Percentiles rank a stretch among this genome's conserved stretches.
phyloP scores from a whole-genome alignment of 768 basidiomycete species.

The Suillus fuscotomentosus region DNA sequence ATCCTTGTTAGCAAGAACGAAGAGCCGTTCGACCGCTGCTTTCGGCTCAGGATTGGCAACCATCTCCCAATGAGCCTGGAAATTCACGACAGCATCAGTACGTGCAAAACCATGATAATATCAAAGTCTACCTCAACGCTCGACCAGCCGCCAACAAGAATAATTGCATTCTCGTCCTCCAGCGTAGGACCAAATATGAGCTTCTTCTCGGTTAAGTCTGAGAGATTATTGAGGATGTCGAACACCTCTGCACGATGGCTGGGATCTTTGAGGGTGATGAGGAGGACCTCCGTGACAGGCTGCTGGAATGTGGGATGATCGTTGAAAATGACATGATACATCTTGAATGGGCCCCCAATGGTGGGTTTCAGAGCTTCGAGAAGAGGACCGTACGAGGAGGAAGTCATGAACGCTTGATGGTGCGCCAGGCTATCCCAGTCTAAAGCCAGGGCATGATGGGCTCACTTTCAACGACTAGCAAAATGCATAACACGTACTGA shows the following conservation, averaged over 20 bases:
- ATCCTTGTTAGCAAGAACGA: constrained; percentile 15
- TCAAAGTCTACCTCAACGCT: constrained; percentile 21
- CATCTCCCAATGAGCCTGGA: constrained; percentile 17
- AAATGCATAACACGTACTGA: constrained; percentile 14
- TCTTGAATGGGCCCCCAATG: constrained; percentile 8
- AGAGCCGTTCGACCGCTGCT: constrained; percentile 8
- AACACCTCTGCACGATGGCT: constrained; percentile 20
- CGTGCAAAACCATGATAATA: not conserved
- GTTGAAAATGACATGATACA: constrained; percentile 23
- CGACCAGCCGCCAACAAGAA: constrained; percentile 21
- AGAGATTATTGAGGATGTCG: constrained; percentile 11
- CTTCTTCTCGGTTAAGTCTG: constrained; percentile 8
- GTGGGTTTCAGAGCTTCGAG: constrained; percentile 3
- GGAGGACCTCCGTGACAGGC: constrained; percentile 22
- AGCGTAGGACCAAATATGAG: constrained; percentile 20
- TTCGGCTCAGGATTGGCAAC: constrained; percentile 6
- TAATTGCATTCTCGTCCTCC: constrained; percentile 20
- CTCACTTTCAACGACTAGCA: not conserved
- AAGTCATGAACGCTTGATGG: constrained; percentile 15
- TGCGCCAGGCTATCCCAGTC: constrained; percentile 26
- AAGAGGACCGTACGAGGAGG: constrained; percentile 7
- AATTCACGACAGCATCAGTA: not conserved
- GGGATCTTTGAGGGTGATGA: constrained; percentile 20
- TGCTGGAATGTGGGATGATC: constrained; percentile 11
- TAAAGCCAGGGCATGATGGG: constrained; percentile 1